Evolutionary conservation across 2,329 filamentous ascomycete genomes (phyloP), one percentile per base, ranked within the genome.

Genomic region (Leptographium flavum): DNA sequence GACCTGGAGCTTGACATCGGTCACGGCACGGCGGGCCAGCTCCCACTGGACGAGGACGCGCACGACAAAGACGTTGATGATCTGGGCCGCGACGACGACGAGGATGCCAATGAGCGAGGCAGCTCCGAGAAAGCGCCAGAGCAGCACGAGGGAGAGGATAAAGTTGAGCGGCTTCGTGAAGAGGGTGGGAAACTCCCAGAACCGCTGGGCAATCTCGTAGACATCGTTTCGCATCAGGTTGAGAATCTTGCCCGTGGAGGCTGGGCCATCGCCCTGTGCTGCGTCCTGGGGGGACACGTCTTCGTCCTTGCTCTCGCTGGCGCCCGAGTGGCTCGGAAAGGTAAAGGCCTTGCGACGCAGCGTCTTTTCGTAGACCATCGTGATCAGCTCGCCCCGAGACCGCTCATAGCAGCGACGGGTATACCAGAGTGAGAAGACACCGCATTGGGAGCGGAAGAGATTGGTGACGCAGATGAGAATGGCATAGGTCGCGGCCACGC

Each of bases 211-310:
- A 33, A 90, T 76, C 57, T 88, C 83, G 56, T 90, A 92, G 0
- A 83, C 84, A 58, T 92, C 85, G 47, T 74, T 79, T 41, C 86
- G 79, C 68, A 94, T 83, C 2, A 94, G 63, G 54, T 94, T 94
- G 49, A 94, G 73, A 43, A 94, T 92, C 57, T 94, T 94, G 8
- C 87, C 87, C 63, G 88, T 90, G 0, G 84, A 87, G 0, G 87
- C 86, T 2, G 82, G 74, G 3, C 49, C 45, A 3, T 49, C 45
- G 73, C 66, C 47, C 17, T 42, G 42, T 10, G 32, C 35, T 3
- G 40, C 32, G 15, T 39, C 43, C 28, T 44, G 28, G 30, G 37
- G 37, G 48, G 42, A 15, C 47, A 39, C 31, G 32, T 35, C 21
- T 35, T 7, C 19, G 7, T 52, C 46, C 7, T 48, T 46, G 6